Evolutionary conservation across 768 basidiomycete species (phyloP).

Genomic region (Lentinula sp.): DNA sequence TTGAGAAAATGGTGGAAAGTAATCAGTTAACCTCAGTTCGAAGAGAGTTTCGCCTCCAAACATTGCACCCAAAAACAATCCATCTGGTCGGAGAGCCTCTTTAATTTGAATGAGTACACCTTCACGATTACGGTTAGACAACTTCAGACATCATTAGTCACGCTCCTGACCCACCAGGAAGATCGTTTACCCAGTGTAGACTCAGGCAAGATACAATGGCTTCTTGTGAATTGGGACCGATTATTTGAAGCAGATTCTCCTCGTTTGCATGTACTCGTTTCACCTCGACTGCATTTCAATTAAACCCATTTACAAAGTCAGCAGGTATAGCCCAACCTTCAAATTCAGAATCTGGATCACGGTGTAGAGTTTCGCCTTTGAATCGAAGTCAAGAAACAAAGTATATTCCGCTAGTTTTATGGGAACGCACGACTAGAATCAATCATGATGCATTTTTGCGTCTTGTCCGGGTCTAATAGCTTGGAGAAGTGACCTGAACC

Average conservation of each 20-base stretch:
- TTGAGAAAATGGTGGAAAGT: conserved; percentile 5
- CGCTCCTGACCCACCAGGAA: conserved; percentile 60
- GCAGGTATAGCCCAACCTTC: conserved; percentile 48
- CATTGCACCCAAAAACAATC: conserved; percentile 91
- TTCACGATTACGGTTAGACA: conserved; percentile 20
- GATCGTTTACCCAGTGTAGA: conserved; percentile 96
- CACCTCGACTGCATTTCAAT: conserved; percentile 63
- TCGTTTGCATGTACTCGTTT: conserved; percentile 80
- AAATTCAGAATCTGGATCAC: conserved; percentile 76
- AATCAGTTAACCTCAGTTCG: conserved; percentile 63
- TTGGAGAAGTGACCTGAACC: conserved; percentile 92
- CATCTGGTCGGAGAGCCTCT: conserved; percentile 82
- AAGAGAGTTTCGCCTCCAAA: conserved; percentile 96
- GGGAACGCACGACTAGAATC: conserved; percentile 72
- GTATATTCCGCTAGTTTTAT: background rate
- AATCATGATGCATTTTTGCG: conserved; percentile 73
- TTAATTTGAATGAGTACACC: conserved; percentile 84
- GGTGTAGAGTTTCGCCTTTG: conserved; percentile 61
- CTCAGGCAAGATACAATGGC: conserved; percentile 88
- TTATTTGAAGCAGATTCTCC: conserved; percentile 62
- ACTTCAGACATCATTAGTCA: background rate
- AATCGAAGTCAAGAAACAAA: background rate
- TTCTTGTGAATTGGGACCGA: conserved; percentile 77
- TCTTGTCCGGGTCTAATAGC: conserved; percentile 62
- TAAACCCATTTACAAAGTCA: conserved; percentile 46